Base-by-base conservation (phyloP, 257 asterid genomes). In the Thymus mandschuricus region DNA sequence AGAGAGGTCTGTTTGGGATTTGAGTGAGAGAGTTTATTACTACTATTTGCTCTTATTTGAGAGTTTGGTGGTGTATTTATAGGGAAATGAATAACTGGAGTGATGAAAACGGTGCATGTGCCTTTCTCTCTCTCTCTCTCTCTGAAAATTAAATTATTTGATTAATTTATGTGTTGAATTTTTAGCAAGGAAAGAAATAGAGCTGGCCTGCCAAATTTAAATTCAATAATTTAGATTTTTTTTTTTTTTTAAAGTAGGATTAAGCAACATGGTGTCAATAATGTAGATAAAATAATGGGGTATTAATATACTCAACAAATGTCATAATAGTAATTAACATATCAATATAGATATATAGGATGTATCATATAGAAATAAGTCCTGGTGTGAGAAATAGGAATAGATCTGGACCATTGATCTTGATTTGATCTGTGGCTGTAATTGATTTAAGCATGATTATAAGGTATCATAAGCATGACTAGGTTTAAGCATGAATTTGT, bases 81-180 rank as follows among this genome's bases (percentile, higher is more conserved):
- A 79, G 86, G 30, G 75, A 50, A 27, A 73, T 8, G 41, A 64
- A 49, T 38, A 40, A 11, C 50, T 51, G 49, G 28, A 57, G 60
- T 64, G 21, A 54, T 13, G 30, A 13, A 71, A 80, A 76, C 78
- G 78, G 77, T 64, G 78, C 86, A 84, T 79, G 88, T 82, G 89
- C 83, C 82, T 61, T 46, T 28, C 38, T 21, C 31, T 12, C n/a
- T 60, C 55, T 43, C 5, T 51, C 45, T 77, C 51, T 56, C 9
- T 44, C 55, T 21, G 21, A 21, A 21, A 21, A 21, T 21, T 21
- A 21, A 21, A 21, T 21, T 21, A 21, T 21, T 21, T 51, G 11
- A 43, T 49, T 52, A 29, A 44, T 33, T 55, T 45, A 54, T 73
- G 52, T 60, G 64, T 46, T 69, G 64, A 74, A 74, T 55, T 74